Conservation (phyloP, 305 asterid genomes). For the Caryopteris hybrid region DNA sequence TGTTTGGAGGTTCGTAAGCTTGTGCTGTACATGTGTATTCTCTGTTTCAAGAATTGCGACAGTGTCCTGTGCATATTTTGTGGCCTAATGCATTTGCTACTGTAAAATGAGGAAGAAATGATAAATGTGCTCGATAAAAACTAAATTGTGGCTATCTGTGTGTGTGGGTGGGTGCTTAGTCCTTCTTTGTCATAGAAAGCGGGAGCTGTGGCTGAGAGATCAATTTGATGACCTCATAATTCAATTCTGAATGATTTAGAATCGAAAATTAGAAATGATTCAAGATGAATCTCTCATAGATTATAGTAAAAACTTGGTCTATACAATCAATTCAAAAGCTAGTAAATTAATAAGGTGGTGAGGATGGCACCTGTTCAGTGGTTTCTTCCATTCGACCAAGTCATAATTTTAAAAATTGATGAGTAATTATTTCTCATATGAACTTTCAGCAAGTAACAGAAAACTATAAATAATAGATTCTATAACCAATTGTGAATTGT, state of each 20-base stretch:
- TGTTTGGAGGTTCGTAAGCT: slow-evolving; percentile 60
- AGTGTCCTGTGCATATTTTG: neutral
- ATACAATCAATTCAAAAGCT: neutral
- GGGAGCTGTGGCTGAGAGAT: neutral
- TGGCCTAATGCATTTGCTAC: neutral
- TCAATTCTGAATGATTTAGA: neutral
- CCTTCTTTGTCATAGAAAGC: neutral
- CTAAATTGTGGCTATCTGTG: neutral
- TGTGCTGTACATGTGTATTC: neutral
- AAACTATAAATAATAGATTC: neutral
- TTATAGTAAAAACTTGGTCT: neutral
- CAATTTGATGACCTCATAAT: neutral
- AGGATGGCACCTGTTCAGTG: neutral
- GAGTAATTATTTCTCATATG: neutral
- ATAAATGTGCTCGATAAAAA: neutral
- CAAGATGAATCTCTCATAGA: neutral
- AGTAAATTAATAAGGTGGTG: neutral
- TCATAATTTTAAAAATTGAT: neutral
- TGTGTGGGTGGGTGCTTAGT: neutral
- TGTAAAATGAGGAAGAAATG: neutral
- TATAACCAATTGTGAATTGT: neutral
- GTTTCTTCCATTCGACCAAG: neutral
- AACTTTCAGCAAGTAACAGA: neutral
- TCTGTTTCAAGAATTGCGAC: neutral
- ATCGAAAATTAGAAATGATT: neutral